These are phyloP conservation scores for Cystobasidium pallidum DNA, from an alignment of 1,284 basidiomycete genomes.

Conservation along the genomic window DNA sequence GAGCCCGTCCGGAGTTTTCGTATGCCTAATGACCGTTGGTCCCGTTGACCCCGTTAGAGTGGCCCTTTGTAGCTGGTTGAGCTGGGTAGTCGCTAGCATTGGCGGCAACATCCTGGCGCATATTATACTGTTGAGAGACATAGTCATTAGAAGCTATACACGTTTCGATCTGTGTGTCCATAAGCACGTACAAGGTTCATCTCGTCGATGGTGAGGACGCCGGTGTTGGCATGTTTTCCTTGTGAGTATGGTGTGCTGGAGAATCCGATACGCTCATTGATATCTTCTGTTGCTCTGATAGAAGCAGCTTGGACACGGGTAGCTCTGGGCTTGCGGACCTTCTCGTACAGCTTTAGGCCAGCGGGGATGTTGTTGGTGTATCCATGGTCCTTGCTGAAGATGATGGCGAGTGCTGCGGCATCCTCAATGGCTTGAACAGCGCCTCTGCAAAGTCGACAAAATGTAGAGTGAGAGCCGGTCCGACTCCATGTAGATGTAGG, in stretches of 20 bases:
- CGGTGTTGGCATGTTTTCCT: slow-evolving; percentile 55
- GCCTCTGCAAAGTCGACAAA: slow-evolving; percentile 48
- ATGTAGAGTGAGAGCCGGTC: neutral
- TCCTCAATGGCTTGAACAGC: slow-evolving; percentile 56
- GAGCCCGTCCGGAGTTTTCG: neutral
- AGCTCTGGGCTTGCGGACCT: slow-evolving; percentile 57
- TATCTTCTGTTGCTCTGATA: slow-evolving; percentile 56
- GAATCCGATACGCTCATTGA: slow-evolving; percentile 59
- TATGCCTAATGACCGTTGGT: slow-evolving; percentile 22
- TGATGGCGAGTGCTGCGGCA: slow-evolving; percentile 55
- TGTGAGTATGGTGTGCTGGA: slow-evolving; percentile 55
- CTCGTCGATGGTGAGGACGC: slow-evolving; percentile 53
- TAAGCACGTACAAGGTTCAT: slow-evolving; percentile 39
- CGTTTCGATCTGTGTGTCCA: slow-evolving; percentile 13
- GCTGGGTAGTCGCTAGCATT: slow-evolving; percentile 37
- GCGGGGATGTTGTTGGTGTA: slow-evolving; percentile 54
- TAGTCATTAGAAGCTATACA: slow-evolving; percentile 1
- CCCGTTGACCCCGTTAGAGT: slow-evolving; percentile 30
- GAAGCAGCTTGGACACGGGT: slow-evolving; percentile 57
- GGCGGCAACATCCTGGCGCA: slow-evolving; percentile 50
- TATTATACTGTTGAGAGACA: slow-evolving; percentile 50
- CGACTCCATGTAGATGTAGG: neutral
- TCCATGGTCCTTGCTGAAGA: slow-evolving; percentile 53
- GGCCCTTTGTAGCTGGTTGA: slow-evolving; percentile 8
- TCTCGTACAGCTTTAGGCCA: slow-evolving; percentile 57